Evolutionary conservation across 2,329 filamentous ascomycete genomes (phyloP).

Genomic region (Talaromyces islandicus): DNA sequence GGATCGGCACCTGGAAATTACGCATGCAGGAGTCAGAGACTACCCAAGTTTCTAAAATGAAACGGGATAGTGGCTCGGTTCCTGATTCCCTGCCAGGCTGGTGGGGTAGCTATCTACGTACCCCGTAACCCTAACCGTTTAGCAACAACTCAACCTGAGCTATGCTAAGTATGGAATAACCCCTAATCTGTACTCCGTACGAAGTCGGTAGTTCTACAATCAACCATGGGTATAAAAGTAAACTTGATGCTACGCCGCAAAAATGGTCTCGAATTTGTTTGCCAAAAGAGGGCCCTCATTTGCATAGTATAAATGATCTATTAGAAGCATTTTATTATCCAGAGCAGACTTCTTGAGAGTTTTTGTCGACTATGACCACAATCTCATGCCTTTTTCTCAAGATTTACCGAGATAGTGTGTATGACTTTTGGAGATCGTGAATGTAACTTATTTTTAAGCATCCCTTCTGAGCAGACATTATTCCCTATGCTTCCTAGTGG

Average conservation of each 20-base stretch:
- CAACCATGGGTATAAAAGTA: background rate
- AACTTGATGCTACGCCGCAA: background rate
- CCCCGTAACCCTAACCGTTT: too few relatives aligned
- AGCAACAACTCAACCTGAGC: background rate
- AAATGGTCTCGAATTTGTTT: background rate
- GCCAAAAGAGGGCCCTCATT: background rate
- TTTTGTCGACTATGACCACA: too few relatives aligned
- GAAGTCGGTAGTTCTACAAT: background rate
- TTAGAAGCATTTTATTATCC: background rate
- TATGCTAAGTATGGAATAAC: background rate
- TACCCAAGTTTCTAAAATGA: background rate
- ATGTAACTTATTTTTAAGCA: background rate
- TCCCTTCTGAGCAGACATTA: too few relatives aligned
- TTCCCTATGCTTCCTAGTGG: background rate
- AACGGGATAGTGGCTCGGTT: background rate
- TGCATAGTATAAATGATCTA: background rate
- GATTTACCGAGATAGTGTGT: background rate
- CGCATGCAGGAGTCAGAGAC: background rate
- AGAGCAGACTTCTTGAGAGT: background rate
- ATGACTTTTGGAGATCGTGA: background rate
- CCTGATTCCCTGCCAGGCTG: background rate
- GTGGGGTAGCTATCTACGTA: background rate
- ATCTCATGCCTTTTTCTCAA: background rate
- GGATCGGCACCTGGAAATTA: background rate
- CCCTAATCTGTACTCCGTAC: too few relatives aligned